phyloP scores from a whole-genome alignment of 2,329 filamentous ascomycete species.

The Aureobasidium sp. region DNA sequence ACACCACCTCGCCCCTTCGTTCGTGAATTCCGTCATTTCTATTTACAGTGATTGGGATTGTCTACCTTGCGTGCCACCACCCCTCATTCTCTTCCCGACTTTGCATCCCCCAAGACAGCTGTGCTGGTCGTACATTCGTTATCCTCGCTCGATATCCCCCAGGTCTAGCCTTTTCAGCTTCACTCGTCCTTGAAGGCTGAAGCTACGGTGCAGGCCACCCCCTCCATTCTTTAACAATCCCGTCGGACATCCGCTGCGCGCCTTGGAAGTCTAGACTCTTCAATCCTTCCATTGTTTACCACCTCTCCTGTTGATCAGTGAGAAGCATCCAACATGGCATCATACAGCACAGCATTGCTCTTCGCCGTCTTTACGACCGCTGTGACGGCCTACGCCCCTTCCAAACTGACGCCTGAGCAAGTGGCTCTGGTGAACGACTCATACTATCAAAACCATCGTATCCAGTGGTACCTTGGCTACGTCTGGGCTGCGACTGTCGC shows the following conservation, averaged over 20 bases:
- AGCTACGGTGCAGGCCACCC: slow-evolving; percentile 10
- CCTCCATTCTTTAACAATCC: not conserved
- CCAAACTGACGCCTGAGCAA: slow-evolving; percentile 7
- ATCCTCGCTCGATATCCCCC: not conserved
- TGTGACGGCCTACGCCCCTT: not conserved
- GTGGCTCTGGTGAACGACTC: slow-evolving; percentile 3
- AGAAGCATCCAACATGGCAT: not conserved
- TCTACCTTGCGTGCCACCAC: slow-evolving; percentile 6
- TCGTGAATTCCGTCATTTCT: not conserved
- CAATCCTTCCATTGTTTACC: not conserved
- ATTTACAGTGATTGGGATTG: slow-evolving; percentile 6
- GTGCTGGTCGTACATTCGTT: slow-evolving; percentile 8
- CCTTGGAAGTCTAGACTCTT: not conserved
- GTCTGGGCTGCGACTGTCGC: slow-evolving; percentile 57
- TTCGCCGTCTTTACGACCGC: slow-evolving; percentile 2
- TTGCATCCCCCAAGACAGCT: not conserved
- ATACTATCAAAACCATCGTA: slow-evolving; percentile 26
- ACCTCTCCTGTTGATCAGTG: slow-evolving; percentile 14
- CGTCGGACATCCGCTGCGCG: not conserved
- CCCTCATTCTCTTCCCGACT: not conserved
- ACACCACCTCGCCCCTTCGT: not conserved
- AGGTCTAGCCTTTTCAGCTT: slow-evolving; percentile 3
- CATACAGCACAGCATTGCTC: not conserved
- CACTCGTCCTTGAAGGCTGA: not conserved
- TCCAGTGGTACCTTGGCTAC: slow-evolving; percentile 29